phyloP scores from a whole-genome alignment of 768 basidiomycete genomes.

The Baorangia bicolor region DNA sequence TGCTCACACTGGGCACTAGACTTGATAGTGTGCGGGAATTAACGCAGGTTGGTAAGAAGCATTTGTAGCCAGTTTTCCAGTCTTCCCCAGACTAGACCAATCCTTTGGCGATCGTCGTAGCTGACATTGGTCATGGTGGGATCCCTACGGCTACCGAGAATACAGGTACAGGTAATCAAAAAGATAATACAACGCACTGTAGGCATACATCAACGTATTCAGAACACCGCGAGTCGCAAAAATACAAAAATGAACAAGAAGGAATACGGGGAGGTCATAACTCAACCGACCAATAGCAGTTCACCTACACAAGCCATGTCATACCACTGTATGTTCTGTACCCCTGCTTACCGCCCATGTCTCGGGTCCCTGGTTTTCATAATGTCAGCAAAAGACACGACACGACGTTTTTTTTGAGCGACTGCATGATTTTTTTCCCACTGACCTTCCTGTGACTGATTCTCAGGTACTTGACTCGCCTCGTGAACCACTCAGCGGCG shows the following conservation, averaged over 20 bases:
- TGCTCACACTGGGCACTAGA: not conserved
- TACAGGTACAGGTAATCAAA: not conserved
- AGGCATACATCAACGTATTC: too few relatives aligned
- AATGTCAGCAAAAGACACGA: not conserved
- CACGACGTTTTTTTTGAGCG: not conserved
- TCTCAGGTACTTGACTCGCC: slow-evolving; percentile 40
- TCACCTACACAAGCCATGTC: not conserved
- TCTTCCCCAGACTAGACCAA: not conserved
- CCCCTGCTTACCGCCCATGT: slow-evolving; percentile 30
- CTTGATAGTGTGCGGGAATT: not conserved
- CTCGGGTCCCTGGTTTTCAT: slow-evolving; percentile 25
- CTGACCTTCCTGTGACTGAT: slow-evolving; percentile 43
- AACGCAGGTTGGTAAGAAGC: not conserved
- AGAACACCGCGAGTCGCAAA: not conserved
- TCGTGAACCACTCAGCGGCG: slow-evolving; percentile 40
- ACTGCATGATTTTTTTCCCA: not conserved
- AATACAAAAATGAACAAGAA: not conserved
- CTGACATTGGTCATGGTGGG: not conserved
- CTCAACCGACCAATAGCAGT: not conserved
- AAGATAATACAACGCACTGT: not conserved
- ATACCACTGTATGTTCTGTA: slow-evolving; percentile 16
- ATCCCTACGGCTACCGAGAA: not conserved
- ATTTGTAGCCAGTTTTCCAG: not conserved
- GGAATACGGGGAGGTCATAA: not conserved
- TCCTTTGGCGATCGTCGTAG: not conserved